Conservation (phyloP, 371 early-diverging fungal genomes). For the Apophysomyces trapeziformis region DNA sequence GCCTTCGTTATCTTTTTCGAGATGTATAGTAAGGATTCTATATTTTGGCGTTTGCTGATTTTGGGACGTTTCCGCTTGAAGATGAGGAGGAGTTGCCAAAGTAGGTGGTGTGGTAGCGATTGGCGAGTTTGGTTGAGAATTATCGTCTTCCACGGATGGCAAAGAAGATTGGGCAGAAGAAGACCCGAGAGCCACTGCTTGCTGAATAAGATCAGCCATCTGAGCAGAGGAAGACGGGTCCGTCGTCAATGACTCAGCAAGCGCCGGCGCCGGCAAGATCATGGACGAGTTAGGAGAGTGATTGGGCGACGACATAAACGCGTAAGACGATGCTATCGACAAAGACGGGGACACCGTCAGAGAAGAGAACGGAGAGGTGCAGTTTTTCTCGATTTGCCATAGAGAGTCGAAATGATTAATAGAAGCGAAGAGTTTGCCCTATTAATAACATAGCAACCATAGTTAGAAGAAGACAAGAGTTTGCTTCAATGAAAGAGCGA, state of each 20-base stretch:
- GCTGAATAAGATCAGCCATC: conserved; percentile 43
- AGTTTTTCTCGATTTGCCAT: conserved; percentile 55
- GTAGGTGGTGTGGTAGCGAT: conserved; percentile 31
- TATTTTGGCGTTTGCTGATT: conserved; percentile 35
- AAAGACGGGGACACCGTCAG: conserved; percentile 56
- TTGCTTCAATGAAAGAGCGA: conserved; percentile 1
- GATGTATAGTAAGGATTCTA: conserved; percentile 51
- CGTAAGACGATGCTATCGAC: conserved; percentile 60
- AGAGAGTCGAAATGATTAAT: conserved; percentile 50
- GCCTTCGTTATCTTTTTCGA: conserved; percentile 49
- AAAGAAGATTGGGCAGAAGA: conserved; percentile 32
- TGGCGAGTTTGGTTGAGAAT: conserved; percentile 41
- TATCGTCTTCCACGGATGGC: conserved; percentile 36
- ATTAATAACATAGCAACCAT: no score
- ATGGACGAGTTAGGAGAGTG: conserved; percentile 56
- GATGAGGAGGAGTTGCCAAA: conserved; percentile 22
- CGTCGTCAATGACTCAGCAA: conserved; percentile 32
- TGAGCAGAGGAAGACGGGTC: conserved; percentile 22
- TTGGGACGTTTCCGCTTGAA: not conserved
- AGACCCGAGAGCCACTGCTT: conserved; percentile 36
- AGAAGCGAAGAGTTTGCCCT: conserved; percentile 57
- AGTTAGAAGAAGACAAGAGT: not conserved
- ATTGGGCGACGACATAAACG: conserved; percentile 50
- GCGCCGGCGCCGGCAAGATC: conserved; percentile 47
- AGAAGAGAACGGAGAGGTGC: conserved; percentile 51